These are phyloP conservation scores for Urochloa ruziziensis DNA, from an alignment of 176 grass and related monocot genomes.

Conservation along the genomic window DNA sequence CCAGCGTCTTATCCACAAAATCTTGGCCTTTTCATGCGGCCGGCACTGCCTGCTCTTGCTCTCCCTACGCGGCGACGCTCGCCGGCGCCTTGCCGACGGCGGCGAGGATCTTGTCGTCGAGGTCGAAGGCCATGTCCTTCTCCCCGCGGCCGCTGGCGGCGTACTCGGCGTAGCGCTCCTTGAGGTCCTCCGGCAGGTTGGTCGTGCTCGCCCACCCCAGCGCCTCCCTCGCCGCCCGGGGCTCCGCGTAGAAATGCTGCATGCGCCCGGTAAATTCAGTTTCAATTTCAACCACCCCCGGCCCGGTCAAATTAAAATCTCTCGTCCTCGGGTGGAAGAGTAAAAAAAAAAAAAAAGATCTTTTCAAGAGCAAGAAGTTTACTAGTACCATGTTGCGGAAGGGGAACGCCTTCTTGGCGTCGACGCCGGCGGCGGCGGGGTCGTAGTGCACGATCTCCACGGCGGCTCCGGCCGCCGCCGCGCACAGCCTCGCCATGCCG, in stretches of 20 bases:
- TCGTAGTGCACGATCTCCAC: conserved; percentile 65
- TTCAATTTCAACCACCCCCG: too few species aligned
- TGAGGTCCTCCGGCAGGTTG: conserved; percentile 87
- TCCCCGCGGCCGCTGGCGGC: conserved; percentile 61
- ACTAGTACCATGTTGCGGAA: conserved; percentile 83
- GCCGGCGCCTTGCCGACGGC: conserved; percentile 23
- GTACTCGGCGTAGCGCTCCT: conserved; percentile 85
- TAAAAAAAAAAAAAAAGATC: too few species aligned
- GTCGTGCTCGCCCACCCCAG: conserved; percentile 79
- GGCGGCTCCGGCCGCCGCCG: conserved; percentile 48
- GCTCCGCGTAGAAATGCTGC: conserved; percentile 92
- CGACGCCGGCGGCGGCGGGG: conserved; percentile 66
- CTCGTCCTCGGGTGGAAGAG: too few species aligned
- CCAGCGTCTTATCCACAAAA: too few species aligned
- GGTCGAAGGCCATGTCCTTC: conserved; percentile 70
- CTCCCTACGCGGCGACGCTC: background rate
- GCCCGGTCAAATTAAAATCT: too few species aligned
- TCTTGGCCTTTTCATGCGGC: too few species aligned
- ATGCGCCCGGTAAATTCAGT: too few species aligned
- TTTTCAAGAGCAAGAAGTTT: too few species aligned
- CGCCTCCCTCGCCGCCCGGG: conserved; percentile 80
- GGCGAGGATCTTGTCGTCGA: conserved; percentile 78
- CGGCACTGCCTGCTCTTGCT: too few species aligned
- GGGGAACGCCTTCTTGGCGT: conserved; percentile 86
- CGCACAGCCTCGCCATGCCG: conserved; percentile 77